Conservation (phyloP, 139 green algal species). For the Chlamydomonas sp. region DNA sequence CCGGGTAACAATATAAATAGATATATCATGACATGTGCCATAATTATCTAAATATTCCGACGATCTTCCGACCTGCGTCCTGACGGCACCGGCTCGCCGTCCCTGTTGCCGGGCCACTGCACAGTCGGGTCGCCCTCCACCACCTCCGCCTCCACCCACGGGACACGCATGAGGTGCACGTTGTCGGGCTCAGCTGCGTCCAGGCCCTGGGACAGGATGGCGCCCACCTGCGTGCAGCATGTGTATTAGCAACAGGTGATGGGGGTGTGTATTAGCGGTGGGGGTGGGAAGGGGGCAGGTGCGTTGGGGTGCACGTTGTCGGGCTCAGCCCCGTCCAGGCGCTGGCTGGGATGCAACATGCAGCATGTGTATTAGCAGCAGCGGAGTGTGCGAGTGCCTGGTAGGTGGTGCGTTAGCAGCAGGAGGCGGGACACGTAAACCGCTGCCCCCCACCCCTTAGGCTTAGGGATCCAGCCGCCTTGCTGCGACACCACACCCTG, state of each 20-base stretch:
- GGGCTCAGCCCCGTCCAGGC: too few relatives aligned
- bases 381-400: too few relatives aligned
- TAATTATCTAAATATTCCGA: not conserved
- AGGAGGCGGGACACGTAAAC: not conserved
- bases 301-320: not conserved
- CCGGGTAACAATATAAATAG: not conserved
- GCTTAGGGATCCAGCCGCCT: not conserved
- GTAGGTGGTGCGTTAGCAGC: too few relatives aligned
- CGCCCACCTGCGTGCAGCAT: constrained; percentile 8
- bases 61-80: not conserved
- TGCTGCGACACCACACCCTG: not conserved
- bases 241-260: not conserved
- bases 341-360: too few relatives aligned
- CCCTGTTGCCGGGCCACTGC: constrained; percentile 28
- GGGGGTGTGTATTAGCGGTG: too few relatives aligned
- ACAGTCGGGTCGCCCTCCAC: not conserved
- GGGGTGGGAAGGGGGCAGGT: not conserved
- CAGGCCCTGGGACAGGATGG: constrained; percentile 33
- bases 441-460: not conserved
- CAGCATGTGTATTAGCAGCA: too few relatives aligned
- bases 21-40: not conserved
- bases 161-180: constrained; percentile 52
- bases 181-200: constrained; percentile 9
- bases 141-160: constrained; percentile 52
- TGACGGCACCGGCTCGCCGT: constrained; percentile 32